phyloP scores from a whole-genome alignment of 345 rosid species.

The Melaleuca quinquenervia region DNA sequence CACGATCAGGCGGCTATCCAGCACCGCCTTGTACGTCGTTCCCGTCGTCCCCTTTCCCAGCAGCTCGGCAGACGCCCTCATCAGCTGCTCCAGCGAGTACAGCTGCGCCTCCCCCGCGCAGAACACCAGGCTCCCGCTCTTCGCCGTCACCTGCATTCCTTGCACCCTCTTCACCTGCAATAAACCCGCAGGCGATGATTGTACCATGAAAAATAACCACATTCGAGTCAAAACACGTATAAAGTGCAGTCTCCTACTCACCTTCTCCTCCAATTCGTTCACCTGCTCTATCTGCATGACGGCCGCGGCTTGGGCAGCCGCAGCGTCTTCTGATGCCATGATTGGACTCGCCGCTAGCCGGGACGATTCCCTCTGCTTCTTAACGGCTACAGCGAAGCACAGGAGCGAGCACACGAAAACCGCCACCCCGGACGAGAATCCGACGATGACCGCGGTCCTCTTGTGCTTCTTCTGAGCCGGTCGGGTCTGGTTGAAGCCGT shows the following conservation, averaged over 20 bases:
- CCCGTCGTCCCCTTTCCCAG: slow-evolving; percentile 79
- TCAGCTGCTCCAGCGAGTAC: slow-evolving; percentile 81
- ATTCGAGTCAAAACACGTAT: not conserved
- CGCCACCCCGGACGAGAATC: slow-evolving; percentile 37
- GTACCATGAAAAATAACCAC: not conserved
- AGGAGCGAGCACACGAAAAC: slow-evolving; percentile 38
- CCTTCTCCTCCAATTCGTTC: slow-evolving; percentile 69
- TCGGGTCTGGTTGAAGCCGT: slow-evolving; percentile 26
- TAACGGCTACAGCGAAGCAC: slow-evolving; percentile 40
- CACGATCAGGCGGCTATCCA: slow-evolving; percentile 70
- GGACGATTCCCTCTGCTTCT: slow-evolving; percentile 26
- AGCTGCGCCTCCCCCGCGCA: slow-evolving; percentile 83
- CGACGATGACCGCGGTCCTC: slow-evolving; percentile 31
- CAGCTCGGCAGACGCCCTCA: slow-evolving; percentile 90
- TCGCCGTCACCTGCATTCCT: slow-evolving; percentile 44
- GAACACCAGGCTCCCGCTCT: slow-evolving; percentile 72
- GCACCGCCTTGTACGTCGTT: slow-evolving; percentile 78
- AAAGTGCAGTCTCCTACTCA: slow-evolving; percentile 37
- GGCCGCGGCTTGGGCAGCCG: slow-evolving; percentile 39
- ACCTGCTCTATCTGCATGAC: slow-evolving; percentile 63
- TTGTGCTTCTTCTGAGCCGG: slow-evolving; percentile 22
- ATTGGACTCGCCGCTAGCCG: slow-evolving; percentile 5
- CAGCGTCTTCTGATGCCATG: slow-evolving; percentile 14
- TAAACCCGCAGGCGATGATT: not conserved
- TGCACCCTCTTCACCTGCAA: slow-evolving; percentile 37